Evolutionary conservation across 2,329 filamentous ascomycete species (phyloP).

Genomic region (Botryotinia narcissicola): DNA sequence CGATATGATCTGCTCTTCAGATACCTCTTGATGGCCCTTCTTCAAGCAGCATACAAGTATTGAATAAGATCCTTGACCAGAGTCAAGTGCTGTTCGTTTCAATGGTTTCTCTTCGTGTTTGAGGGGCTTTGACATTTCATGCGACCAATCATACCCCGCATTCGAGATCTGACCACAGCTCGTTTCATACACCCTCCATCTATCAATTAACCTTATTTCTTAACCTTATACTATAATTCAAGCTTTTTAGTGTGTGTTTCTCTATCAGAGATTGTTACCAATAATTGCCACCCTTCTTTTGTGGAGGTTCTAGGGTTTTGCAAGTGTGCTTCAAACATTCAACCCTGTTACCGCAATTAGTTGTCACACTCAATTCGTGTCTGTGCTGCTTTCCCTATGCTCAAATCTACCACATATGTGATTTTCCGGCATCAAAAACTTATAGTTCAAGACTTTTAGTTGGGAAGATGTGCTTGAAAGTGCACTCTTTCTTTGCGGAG

Average conservation of each 20-base stretch:
- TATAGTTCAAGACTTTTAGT: background rate
- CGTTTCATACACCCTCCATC: constrained; percentile 11
- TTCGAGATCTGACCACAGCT: background rate
- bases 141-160: background rate
- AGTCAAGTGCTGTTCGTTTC: background rate
- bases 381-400: background rate
- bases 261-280: background rate
- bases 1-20: background rate
- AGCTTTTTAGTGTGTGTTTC: background rate
- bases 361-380: background rate
- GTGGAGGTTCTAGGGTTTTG: background rate
- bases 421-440: background rate
- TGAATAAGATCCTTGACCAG: background rate
- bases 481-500: background rate
- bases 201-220: constrained; percentile 9
- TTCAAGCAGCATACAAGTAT: background rate
- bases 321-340: background rate
- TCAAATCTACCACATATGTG: background rate
- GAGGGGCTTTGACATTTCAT: constrained; percentile 9
- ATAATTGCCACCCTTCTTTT: background rate
- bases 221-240: background rate
- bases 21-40: background rate
- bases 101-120: constrained; percentile 7
- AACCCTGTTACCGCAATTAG: background rate
- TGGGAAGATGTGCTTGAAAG: background rate